A percentile compares a stretch with the other conserved stretches of the same genome.
phyloP scores from a whole-genome alignment of 2,329 filamentous ascomycete species.

The Hypoxylon sp. region DNA sequence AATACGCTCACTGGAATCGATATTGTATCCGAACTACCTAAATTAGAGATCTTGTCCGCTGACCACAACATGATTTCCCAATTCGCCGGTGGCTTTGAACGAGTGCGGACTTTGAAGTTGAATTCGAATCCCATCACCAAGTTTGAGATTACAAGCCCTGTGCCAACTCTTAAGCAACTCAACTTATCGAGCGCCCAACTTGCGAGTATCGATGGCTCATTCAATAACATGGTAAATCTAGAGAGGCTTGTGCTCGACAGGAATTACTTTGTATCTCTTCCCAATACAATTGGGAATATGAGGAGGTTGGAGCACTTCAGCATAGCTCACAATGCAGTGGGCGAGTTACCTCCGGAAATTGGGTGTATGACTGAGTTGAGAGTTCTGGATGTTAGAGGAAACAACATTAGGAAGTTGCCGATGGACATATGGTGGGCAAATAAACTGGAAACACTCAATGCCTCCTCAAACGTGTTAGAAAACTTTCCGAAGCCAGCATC shows the following conservation, averaged over 20 bases:
- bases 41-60: constrained; percentile 87
- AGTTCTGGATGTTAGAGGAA: constrained; percentile 90
- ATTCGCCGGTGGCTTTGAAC: constrained; percentile 90
- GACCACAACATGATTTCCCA: constrained; percentile 94
- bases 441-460: constrained; percentile 90
- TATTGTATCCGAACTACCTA: constrained; percentile 85
- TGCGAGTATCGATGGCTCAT: constrained; percentile 89
- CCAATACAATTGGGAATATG: constrained; percentile 86
- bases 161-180: constrained; percentile 86
- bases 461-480: constrained; percentile 93
- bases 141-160: constrained; percentile 83
- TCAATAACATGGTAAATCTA: constrained; percentile 87
- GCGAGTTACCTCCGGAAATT: constrained; percentile 86
- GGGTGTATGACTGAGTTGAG: constrained; percentile 88
- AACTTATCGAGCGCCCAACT: constrained; percentile 94
- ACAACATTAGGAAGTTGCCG: constrained; percentile 90
- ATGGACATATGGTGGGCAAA: constrained; percentile 97
- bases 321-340: constrained; percentile 91
- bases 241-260: constrained; percentile 91
- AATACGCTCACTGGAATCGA: constrained; percentile 92
- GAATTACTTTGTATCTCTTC: constrained; percentile 95
- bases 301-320: constrained; percentile 90
- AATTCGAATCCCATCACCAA: constrained; percentile 97
- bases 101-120: constrained; percentile 85
- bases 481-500: constrained; percentile 90